Evolutionary conservation across 106 monocot genomes (phyloP), one percentile per base, ranked within the genome.

Genomic region (Dactylorhiza incarnata): DNA sequence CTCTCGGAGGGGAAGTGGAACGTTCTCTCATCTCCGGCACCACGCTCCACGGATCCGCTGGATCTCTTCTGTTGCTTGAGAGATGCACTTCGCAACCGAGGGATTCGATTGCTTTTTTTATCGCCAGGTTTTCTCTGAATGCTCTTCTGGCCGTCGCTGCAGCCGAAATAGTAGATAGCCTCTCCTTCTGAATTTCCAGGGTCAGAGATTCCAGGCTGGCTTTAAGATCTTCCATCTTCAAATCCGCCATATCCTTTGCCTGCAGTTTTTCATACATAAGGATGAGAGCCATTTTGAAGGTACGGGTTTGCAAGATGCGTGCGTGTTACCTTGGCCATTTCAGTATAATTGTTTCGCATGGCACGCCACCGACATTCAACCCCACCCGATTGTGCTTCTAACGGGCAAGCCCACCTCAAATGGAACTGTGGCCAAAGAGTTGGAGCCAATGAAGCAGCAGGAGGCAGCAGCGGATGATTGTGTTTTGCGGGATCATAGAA

Each of bases 371-470:
- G 84, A 45, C 87, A 80, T 80, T 91, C 91, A 49, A 99, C 63
- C 51, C 94, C 94, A 55, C 89, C 84, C 44, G 83, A 81, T 67
- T 78, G 85, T 48, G 91, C 83, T 86, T 99, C 97, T 61, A 72
- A 80, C 77, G 94, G 97, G 45, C 97, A 99, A 49, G 97, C 86
- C 97, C 97, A 99, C 44, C 97, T 80, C 75, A 99, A 84, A 76
- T 91, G 91, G 77, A 99, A 99, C 61, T 99, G 91, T 22, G 97
- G 97, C 97, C 97, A 99, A 29, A 99, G 75, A 4, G 89, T 99
- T 73, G 97, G 97, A 78, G 97, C 97, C 75, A 99, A 83, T 74
- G 91, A 83, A 37, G 97, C 97, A 74, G 97, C 97, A 50, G 97
- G 91, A 81, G 97, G 91, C 16, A 85, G 66, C 19, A 99, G 79